These are phyloP conservation scores for Eleusine indica DNA, from an alignment of 176 grass and related monocot genomes.

Conservation along the genomic window DNA sequence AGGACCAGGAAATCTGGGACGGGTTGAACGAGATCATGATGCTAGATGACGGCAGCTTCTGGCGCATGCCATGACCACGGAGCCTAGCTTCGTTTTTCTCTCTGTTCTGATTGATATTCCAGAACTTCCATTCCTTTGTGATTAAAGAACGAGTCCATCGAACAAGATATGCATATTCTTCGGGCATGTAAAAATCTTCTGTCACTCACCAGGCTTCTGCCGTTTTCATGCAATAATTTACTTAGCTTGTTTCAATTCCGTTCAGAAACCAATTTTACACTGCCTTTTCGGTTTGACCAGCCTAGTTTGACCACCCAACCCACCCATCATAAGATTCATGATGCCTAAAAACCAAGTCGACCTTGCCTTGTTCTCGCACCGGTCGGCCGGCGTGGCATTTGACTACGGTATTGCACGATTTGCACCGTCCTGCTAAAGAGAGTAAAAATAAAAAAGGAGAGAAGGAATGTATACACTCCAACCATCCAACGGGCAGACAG, in stretches of 20 bases:
- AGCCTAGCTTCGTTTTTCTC: neutral
- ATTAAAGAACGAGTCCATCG: neutral
- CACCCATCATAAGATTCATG: too few species aligned
- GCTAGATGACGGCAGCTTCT: slow-evolving; percentile 52
- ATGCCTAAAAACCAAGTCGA: too few species aligned
- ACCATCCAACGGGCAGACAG: too few species aligned
- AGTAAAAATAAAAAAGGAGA: neutral
- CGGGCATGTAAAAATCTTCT: neutral
- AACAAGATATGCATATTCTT: neutral
- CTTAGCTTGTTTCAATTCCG: too few species aligned
- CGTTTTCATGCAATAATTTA: too few species aligned
- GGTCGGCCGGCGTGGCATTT: neutral
- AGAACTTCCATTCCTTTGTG: neutral
- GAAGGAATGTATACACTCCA: neutral
- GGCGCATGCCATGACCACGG: slow-evolving; percentile 40
- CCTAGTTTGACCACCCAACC: too few species aligned
- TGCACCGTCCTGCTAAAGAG: neutral
- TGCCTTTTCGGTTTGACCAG: neutral
- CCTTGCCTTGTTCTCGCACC: too few species aligned
- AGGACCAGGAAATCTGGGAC: slow-evolving; percentile 64
- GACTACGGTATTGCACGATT: neutral
- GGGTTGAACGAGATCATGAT: slow-evolving; percentile 67
- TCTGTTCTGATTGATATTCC: neutral
- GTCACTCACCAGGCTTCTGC: too few species aligned
- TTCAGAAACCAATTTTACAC: neutral